Conservation (phyloP, 1,284 basidiomycete genomes). For the Malassezia sp. region DNA sequence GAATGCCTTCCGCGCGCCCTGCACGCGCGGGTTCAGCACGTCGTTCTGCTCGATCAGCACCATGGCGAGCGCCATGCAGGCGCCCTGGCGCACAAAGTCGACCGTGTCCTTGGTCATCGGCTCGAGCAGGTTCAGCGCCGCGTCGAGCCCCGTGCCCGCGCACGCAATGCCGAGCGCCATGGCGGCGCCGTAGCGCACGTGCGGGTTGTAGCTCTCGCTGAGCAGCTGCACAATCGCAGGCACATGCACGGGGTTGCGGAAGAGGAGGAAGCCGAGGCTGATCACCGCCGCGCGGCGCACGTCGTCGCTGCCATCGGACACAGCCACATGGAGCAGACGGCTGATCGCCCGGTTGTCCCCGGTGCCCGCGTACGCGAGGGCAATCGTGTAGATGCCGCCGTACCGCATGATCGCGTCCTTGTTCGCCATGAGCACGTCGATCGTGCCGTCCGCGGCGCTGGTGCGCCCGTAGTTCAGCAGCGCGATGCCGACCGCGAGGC, state of each 20-base stretch:
- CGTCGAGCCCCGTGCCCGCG: constrained; percentile 44
- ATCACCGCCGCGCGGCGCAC: constrained; percentile 45
- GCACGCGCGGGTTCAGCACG: constrained; percentile 40
- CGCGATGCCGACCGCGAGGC: constrained; percentile 44
- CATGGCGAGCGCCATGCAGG: constrained; percentile 43
- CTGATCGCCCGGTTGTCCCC: constrained; percentile 45
- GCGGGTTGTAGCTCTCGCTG: constrained; percentile 46
- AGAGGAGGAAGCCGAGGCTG: constrained; percentile 42
- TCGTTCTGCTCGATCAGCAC: constrained; percentile 46
- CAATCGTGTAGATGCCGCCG: constrained; percentile 45
- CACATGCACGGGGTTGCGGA: constrained; percentile 46
- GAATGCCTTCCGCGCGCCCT: constrained; percentile 34
- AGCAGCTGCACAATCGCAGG: constrained; percentile 45
- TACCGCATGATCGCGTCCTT: constrained; percentile 46
- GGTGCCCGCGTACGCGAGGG: constrained; percentile 46
- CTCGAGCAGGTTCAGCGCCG: constrained; percentile 43
- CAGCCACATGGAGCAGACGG: constrained; percentile 41
- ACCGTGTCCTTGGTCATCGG: constrained; percentile 46
- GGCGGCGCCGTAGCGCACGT: constrained; percentile 46
- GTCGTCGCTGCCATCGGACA: constrained; percentile 45
- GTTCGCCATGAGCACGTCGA: constrained; percentile 40
- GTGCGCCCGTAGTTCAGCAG: constrained; percentile 45
- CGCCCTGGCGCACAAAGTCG: constrained; percentile 46
- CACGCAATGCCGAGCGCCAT: constrained; percentile 45
- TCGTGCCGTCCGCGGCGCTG: constrained; percentile 39